Base-by-base conservation (phyloP, 2,329 filamentous ascomycete species). In the Endothia cerciana region DNA sequence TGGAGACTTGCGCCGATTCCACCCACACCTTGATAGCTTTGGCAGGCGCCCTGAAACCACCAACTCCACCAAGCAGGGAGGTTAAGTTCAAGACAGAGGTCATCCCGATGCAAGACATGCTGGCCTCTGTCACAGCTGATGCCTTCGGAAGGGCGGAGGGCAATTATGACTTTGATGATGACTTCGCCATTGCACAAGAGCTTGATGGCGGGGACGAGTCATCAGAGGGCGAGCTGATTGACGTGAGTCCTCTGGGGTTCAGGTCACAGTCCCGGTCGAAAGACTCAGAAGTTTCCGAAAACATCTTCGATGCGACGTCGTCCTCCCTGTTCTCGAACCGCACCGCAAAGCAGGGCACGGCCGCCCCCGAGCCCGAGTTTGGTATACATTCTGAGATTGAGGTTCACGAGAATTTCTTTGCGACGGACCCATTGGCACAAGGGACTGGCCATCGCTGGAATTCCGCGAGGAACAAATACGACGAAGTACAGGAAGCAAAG, bases 1-100 rank as follows among this genome's bases (percentile, higher is more conserved):
- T 99, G 7, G 95, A 99, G 77, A 96, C 94, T 0, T 99, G 96
- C 73, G 95, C 95, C 38, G 95, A 99, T 77, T 99, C 95, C 1
- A 98, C 93, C 0, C 93, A 97, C 75, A 99, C 95, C 0, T 83
- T 99, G 17, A 90, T 97, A 62, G 84, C 86, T 1, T 85, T 97
- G 51, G 79, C 94, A 19, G 92, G 91, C 72, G 93, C 91, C 0
- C 82, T 99, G 4, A 88, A 89, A 45, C 95, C 94, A 4, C 94
- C 95, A 1, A 89, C 88, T 8, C 90, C 93, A 0, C 93, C 94
- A 1, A 94, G 87, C 73, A 92, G 90, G 68, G 89, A 91, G 71
- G 87, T 89, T 70, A 95, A 95, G 74, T 99, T 97, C 76, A 87
- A 92, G 43, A 97, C 94, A 0, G 87, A 94, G 68, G 86, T 97